Evolutionary conservation across 2,329 filamentous ascomycete genomes (phyloP).

Genomic region (Macrophomina pseudophaseolina): DNA sequence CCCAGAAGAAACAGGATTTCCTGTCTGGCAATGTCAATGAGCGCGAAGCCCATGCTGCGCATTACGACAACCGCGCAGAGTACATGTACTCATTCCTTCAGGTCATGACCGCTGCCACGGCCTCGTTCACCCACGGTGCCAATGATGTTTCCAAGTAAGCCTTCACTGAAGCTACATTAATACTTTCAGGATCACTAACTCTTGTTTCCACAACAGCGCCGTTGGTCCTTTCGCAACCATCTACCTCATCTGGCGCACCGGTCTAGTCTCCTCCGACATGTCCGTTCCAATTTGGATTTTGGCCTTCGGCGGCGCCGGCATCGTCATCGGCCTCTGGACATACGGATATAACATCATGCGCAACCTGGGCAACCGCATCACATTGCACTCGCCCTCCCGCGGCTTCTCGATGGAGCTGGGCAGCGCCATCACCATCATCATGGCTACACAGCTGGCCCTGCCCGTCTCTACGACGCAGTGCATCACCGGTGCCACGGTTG

Average conservation of each 20-base stretch:
- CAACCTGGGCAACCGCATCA: conserved; percentile 66
- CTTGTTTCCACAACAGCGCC: conserved; percentile 33
- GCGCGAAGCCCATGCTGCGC: conserved; percentile 61
- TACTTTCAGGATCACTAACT: neutral
- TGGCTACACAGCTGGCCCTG: conserved; percentile 63
- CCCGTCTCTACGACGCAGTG: conserved; percentile 70
- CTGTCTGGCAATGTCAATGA: conserved; percentile 60
- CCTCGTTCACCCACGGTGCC: conserved; percentile 73
- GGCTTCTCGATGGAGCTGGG: conserved; percentile 51
- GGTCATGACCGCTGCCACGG: conserved; percentile 65
- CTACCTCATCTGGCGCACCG: conserved; percentile 64
- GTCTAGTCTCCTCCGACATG: conserved; percentile 51
- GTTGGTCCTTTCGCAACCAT: conserved; percentile 68
- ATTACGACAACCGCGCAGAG: conserved; percentile 68
- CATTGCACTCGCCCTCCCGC: conserved; percentile 65
- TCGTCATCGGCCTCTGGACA: conserved; percentile 64
- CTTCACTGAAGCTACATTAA: conserved; percentile 53
- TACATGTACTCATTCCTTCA: conserved; percentile 63
- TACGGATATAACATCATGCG: conserved; percentile 71
- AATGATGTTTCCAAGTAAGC: conserved; percentile 59
- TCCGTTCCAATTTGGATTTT: conserved; percentile 66
- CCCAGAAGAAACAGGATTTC: conserved; percentile 49
- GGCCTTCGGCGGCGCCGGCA: conserved; percentile 57
- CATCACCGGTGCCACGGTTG: conserved; percentile 60
- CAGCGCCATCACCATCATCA: conserved; percentile 65